Evolutionary conservation across 2,329 filamentous ascomycete species (phyloP).

Genomic region (Cordyceps farinosa): DNA sequence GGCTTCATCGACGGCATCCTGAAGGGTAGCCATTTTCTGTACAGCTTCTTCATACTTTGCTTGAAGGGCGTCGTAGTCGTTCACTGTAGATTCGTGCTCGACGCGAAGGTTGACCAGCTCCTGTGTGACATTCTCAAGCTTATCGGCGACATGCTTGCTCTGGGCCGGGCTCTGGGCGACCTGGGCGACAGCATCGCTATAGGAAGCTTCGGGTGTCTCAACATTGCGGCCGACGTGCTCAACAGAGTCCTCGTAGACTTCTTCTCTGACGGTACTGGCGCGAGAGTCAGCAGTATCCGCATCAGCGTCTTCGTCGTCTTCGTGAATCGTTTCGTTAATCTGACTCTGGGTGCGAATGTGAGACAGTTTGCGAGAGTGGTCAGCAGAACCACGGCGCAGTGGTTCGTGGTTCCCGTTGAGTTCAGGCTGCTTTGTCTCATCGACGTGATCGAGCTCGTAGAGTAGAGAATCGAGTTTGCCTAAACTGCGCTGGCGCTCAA

Average conservation of each 20-base stretch:
- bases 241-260: slow-evolving; percentile 21
- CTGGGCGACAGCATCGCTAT: slow-evolving; percentile 47
- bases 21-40: slow-evolving; percentile 75
- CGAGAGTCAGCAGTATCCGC: slow-evolving; percentile 28
- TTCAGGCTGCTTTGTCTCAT: slow-evolving; percentile 49
- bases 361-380: slow-evolving; percentile 49
- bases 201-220: slow-evolving; percentile 8
- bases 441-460: slow-evolving; percentile 80
- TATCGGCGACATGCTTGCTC: slow-evolving; percentile 82
- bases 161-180: slow-evolving; percentile 70
- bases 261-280: slow-evolving; percentile 35
- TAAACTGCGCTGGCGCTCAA: slow-evolving; percentile 90
- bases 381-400: slow-evolving; percentile 40
- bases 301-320: slow-evolving; percentile 47
- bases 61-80: slow-evolving; percentile 76
- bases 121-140: slow-evolving; percentile 85
- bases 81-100: slow-evolving; percentile 81
- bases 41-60: slow-evolving; percentile 90
- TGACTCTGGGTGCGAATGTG: slow-evolving; percentile 51
- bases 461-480: slow-evolving; percentile 92
- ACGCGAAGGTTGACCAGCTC: slow-evolving; percentile 87
- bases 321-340: slow-evolving; percentile 52
- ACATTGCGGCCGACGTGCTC: not conserved
- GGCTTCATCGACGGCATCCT: slow-evolving; percentile 78
- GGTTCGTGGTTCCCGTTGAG: slow-evolving; percentile 32